Evolutionary conservation across 176 grass and related monocot genomes (phyloP), one percentile per base, ranked within the genome.

Genomic region (Urochloa ruziziensis): DNA sequence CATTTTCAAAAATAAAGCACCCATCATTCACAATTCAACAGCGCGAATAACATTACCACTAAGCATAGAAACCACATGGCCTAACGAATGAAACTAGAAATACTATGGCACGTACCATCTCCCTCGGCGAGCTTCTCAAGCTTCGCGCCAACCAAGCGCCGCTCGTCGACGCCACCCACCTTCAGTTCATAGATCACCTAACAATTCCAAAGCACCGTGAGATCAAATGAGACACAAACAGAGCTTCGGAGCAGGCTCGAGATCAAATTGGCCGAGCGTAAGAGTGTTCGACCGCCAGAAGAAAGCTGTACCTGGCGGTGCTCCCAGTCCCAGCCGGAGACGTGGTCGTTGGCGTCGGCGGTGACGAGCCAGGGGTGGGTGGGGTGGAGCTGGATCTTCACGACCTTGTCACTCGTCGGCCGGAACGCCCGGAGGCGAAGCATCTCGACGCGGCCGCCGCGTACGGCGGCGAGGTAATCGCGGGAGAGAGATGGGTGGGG

Each of bases 161-260:
- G 86, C 81, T 99, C 93, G 69, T 99, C 96, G 2, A 99, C 91
- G 16, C 96, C 96, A 33, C 96, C 96, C 2, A 93, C 96, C 82
- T 99, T 99, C 56, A 99, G 89, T 86, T 99, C 96, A 73, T 99
- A 99, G 77, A 99, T 96, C 29, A 99, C 91, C 96, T 99, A 71
- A 70, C 10, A 25, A 76, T 69, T 49, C 47, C 5, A 66, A 60
- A 73, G 46, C 73, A 49, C 32, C 23, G 60, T 68, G 59, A 74
- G 48, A 61, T 67, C 74, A 86, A 40, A 37, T 79, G 60, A 64
- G 25, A 29, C 29, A 6, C 57, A 58, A 82, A 57, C 44, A 77
- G 21, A 76, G 84, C 70, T n/a, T 39, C 25, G 11, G 30, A 37
- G 77, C 62, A 3, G 43, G 30, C 23, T 40, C 35, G 74, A 63